Evolutionary conservation across 768 basidiomycete species (phyloP).

Genomic region (Pleurotus platypus): DNA sequence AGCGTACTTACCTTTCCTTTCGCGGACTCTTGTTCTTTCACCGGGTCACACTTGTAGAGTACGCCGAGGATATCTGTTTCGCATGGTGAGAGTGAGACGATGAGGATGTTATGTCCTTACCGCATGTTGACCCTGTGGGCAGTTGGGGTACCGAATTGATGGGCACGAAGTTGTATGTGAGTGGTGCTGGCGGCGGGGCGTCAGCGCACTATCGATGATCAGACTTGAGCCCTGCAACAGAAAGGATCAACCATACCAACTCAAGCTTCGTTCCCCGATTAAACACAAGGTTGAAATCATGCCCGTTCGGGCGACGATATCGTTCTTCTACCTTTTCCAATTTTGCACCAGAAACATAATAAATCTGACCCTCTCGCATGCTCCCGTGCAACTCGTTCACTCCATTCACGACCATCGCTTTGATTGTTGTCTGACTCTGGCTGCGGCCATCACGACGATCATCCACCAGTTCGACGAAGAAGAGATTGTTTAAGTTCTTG

Average conservation of each 20-base stretch:
- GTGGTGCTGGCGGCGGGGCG: not conserved
- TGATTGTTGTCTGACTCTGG: not conserved
- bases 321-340: not conserved
- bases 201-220: not conserved
- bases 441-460: not conserved
- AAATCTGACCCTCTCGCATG: not conserved
- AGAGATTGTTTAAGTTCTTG: not conserved
- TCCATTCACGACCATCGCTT: not conserved
- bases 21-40: too few species aligned
- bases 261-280: slow-evolving; percentile 1
- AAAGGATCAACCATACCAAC: not conserved
- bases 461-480: not conserved
- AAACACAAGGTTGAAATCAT: not conserved
- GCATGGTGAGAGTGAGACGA: too few species aligned
- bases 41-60: too few species aligned
- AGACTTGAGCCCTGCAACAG: not conserved
- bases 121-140: not conserved
- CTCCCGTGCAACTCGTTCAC: not conserved
- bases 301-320: not conserved
- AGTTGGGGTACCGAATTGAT: not conserved
- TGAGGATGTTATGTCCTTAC: not conserved
- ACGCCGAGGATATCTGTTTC: too few species aligned
- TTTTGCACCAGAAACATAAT: not conserved
- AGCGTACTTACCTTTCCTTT: not conserved
- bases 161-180: not conserved